Conservation (phyloP, 257 asterid species). For the Rhazya stricta region DNA sequence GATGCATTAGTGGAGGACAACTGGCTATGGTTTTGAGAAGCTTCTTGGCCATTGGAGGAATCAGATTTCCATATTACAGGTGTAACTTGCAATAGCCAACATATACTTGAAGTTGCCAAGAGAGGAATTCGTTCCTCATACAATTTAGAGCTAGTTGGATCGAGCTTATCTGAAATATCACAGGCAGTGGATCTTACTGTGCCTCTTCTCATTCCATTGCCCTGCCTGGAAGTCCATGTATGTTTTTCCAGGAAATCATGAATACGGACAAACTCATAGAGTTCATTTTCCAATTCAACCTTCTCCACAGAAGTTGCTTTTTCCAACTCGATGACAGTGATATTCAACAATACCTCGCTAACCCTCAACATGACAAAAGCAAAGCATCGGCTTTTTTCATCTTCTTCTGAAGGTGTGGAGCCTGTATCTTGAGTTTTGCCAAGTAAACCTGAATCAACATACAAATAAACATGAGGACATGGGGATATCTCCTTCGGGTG, state of each 20-base stretch:
- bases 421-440: slow-evolving; percentile 42
- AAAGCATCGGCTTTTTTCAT: slow-evolving; percentile 41
- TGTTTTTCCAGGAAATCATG: slow-evolving; percentile 45
- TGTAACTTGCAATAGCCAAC: slow-evolving; percentile 45
- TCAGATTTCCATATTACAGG: slow-evolving; percentile 33
- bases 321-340: slow-evolving; percentile 50
- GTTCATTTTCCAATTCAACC: slow-evolving; percentile 56
- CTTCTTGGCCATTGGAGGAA: slow-evolving; percentile 26
- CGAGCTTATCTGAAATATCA: slow-evolving; percentile 42
- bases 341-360: slow-evolving; percentile 62
- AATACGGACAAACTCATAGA: slow-evolving; percentile 50
- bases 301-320: slow-evolving; percentile 47
- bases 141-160: slow-evolving; percentile 32
- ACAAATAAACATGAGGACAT: slow-evolving; percentile 23
- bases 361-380: slow-evolving; percentile 58
- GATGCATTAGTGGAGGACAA: slow-evolving; percentile 37
- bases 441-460: slow-evolving; percentile 56
- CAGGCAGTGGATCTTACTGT: slow-evolving; percentile 34
- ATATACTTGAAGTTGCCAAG: slow-evolving; percentile 60
- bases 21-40: slow-evolving; percentile 57
- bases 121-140: slow-evolving; percentile 58
- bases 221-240: slow-evolving; percentile 31
- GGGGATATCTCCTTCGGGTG: neutral
- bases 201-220: slow-evolving; percentile 36
- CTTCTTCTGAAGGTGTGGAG: slow-evolving; percentile 42